These are phyloP conservation scores for Excoecaria cochinchinensis DNA, from an alignment of 345 rosid species.

Conservation along the genomic window DNA sequence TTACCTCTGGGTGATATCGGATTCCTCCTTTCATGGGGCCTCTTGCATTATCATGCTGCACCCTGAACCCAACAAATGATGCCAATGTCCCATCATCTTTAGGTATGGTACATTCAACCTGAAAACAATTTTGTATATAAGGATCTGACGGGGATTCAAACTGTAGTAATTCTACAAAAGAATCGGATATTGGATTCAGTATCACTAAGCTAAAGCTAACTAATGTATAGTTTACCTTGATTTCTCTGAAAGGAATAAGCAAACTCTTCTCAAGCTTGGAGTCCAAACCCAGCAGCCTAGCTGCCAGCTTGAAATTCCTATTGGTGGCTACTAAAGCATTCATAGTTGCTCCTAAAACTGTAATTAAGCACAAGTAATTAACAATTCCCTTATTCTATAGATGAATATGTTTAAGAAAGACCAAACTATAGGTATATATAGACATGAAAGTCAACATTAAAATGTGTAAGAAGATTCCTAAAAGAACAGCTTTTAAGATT, in stretches of 20 bases:
- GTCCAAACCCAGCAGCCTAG: slow-evolving; percentile 87
- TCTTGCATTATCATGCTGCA: slow-evolving; percentile 97
- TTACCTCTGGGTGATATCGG: slow-evolving; percentile 95
- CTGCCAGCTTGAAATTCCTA: slow-evolving; percentile 89
- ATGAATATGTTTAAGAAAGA: slow-evolving; percentile 12
- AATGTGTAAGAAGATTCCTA: not conserved
- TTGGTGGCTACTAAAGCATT: slow-evolving; percentile 95
- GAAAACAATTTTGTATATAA: slow-evolving; percentile 10
- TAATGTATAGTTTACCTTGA: slow-evolving; percentile 56
- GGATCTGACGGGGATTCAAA: not conserved
- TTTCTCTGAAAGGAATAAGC: slow-evolving; percentile 95
- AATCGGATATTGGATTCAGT: too few relatives aligned
- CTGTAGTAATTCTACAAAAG: too few relatives aligned
- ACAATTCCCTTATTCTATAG: not conserved
- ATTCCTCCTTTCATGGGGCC: slow-evolving; percentile 99
- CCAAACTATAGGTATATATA: slow-evolving; percentile 6
- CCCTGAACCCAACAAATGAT: slow-evolving; percentile 85
- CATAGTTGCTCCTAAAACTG: slow-evolving; percentile 46
- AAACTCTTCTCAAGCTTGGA: slow-evolving; percentile 94
- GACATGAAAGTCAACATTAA: slow-evolving; percentile 3
- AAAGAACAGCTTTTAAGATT: not conserved
- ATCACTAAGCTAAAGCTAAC: too few relatives aligned
- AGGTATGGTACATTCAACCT: slow-evolving; percentile 96
- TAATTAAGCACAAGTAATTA: slow-evolving; percentile 1
- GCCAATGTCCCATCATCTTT: slow-evolving; percentile 89